Evolutionary conservation across 192 early-diverging fungal species (phyloP).

Genomic region (Coemansia pectinata): DNA sequence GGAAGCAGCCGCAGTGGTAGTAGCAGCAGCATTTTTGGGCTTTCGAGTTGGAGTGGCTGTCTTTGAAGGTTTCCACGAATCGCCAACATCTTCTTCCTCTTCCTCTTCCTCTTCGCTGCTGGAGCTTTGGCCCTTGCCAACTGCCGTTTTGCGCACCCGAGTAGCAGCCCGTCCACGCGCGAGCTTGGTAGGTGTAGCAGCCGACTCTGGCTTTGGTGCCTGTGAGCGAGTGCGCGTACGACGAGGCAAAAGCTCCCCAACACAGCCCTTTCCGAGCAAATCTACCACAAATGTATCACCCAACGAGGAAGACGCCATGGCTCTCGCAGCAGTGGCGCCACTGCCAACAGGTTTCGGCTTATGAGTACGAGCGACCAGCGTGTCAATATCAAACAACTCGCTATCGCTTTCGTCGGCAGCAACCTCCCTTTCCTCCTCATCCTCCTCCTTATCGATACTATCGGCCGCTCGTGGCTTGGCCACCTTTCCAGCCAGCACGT

Average conservation of each 20-base stretch:
- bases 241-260: slow-evolving; percentile 2
- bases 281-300: neutral
- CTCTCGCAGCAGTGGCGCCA: neutral
- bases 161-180: neutral
- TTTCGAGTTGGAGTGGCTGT: neutral
- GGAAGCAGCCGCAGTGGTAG: neutral
- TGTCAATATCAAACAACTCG: slow-evolving; percentile 22
- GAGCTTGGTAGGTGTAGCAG: neutral
- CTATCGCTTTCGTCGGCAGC: neutral
- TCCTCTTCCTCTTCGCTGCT: neutral
- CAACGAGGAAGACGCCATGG: neutral
- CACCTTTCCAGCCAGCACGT: neutral
- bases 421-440: neutral
- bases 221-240: neutral
- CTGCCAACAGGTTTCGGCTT: neutral
- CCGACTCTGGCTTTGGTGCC: neutral
- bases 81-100: neutral
- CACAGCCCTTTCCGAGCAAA: neutral
- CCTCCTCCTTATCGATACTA: neutral
- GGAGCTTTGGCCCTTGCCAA: neutral
- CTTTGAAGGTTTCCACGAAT: slow-evolving; percentile 5
- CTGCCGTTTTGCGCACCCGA: neutral
- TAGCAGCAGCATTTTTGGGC: neutral
- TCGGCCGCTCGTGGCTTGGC: neutral
- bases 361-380: neutral